Conservation (phyloP, 2,329 filamentous ascomycete species). For the Fusarium humuli region DNA sequence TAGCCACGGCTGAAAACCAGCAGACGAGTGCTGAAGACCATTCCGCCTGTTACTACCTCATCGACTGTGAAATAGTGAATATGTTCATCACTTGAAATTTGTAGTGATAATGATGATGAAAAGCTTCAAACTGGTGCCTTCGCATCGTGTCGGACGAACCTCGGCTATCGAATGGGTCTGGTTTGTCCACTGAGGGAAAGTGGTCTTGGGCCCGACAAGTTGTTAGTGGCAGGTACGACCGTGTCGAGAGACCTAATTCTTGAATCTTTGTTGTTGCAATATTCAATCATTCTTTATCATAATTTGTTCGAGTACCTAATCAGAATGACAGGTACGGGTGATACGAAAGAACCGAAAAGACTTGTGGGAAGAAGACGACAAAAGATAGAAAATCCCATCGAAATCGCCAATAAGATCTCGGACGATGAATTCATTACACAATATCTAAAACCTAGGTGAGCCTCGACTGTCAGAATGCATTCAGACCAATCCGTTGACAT, state of each 20-base stretch:
- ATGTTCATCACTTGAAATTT: constrained; percentile 15
- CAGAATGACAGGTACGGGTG: constrained; percentile 25
- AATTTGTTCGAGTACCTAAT: too few species aligned
- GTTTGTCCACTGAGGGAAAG: background rate
- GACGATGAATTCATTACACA: constrained; percentile 62
- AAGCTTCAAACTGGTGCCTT: constrained; percentile 31
- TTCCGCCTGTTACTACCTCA: constrained; percentile 42
- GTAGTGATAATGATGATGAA: constrained; percentile 28
- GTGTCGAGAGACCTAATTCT: too few species aligned
- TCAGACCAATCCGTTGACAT: background rate
- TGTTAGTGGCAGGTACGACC: constrained; percentile 32
- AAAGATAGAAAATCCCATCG: constrained; percentile 54
- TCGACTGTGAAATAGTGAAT: constrained; percentile 19
- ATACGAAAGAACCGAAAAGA: constrained; percentile 14
- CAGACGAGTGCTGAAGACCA: constrained; percentile 45
- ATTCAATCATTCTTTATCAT: background rate
- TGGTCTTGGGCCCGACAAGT: background rate
- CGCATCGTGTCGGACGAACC: constrained; percentile 30
- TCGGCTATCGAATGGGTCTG: constrained; percentile 32
- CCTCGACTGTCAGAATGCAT: background rate
- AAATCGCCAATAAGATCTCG: constrained; percentile 60
- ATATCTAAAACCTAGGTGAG: constrained; percentile 62
- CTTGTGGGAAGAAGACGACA: constrained; percentile 28
- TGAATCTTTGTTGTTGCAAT: background rate
- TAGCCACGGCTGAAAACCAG: constrained; percentile 50